Base-by-base conservation (phyloP, 2,329 filamentous ascomycete genomes). In the Periconia sp. region DNA sequence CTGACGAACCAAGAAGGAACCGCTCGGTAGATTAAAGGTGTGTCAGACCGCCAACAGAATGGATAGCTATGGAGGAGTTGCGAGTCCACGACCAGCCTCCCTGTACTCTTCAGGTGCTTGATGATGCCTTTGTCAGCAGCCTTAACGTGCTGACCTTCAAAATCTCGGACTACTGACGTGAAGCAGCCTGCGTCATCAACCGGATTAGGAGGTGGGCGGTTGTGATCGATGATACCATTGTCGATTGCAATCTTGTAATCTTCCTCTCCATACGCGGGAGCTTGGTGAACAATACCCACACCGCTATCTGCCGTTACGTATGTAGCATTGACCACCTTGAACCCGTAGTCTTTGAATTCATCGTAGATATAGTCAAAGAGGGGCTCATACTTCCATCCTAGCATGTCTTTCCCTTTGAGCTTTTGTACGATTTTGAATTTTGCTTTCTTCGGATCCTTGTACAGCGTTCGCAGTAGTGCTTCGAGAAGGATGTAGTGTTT, bases 1-100 rank as follows among this genome's bases (percentile, higher is more conserved):
- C 89, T 89, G 61, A 97, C 87, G 68, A 96, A 96, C 92, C 92
- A 97, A 1, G 91, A 90, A 7, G 92, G 89, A 13, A 96, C 90
- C 18, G 92, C 90, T 53, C 88, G 84, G 73, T 95, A 94, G 59
- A 97, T 96, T 50, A 97, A 79, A 21, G 91, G 92, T 0, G 89
- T 96, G 66, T 96, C 92, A n/a, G 91, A 96, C 48, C 92, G 84
- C 74, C 88, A 91, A 71, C 92, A 96, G 82, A 92, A 92, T 15
- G 90, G 91, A 69, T 96, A 95, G 59, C 89, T 92, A 76, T 97
- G 92, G 65, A 82, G 89, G 50, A 96, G 81, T 70, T 95, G 89
- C 35, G 88, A 89, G 54, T 96, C 91, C 21, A 91, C 87, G 24
- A 96, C 79, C 37, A 96, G 68, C 40, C 90, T 84, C 11, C 88